Base-by-base conservation (phyloP, 2,329 filamentous ascomycete species). In the Talaromyces amestolkiae region DNA sequence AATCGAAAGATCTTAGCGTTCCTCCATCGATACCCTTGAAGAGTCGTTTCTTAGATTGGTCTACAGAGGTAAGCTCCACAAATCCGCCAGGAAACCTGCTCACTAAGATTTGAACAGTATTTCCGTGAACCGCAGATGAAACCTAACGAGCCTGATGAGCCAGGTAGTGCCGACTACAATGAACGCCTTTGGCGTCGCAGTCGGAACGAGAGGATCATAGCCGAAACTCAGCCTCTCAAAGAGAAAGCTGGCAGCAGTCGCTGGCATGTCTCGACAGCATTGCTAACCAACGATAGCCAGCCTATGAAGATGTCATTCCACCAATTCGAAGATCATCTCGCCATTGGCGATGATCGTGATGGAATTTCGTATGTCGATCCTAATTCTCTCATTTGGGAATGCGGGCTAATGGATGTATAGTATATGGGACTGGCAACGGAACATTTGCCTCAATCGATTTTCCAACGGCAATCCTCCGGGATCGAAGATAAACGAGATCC, bases 111-210 rank as follows among this genome's bases (percentile, higher is more conserved):
- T 27, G 65, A 47, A 35, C 68, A 88, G 77, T 98, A 99, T 76
- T 99, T 98, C 84, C 91, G 93, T 35, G 93, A 98, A 77, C 95
- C 95, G 37, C 95, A 99, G 78, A 98, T 99, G 95, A 96, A 95
- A 75, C 90, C 92, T 3, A 93, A 91, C 65, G 95, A 99, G 76
- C 91, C 93, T 27, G 95, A 99, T 72, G 95, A 99, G 74, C 95
- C 95, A 15, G 95, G 95, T 39, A 97, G 93, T 73, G 91, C 91
- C 17, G 93, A 98, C 76, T 99, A 98, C 79, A 99, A 99, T 72
- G 90, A 95, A 74, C 88, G 95, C 17, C 82, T 99, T 2, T 99
- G 95, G 95, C 86, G 94, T 68, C 86, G 95, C 68, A 91, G 93
- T 64, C 89, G 95, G 51, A 99, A 99, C 72, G 95, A 99, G 77